Conservation (phyloP, 495 filamentous ascomycete genomes). For the Lichina pygmaea region DNA sequence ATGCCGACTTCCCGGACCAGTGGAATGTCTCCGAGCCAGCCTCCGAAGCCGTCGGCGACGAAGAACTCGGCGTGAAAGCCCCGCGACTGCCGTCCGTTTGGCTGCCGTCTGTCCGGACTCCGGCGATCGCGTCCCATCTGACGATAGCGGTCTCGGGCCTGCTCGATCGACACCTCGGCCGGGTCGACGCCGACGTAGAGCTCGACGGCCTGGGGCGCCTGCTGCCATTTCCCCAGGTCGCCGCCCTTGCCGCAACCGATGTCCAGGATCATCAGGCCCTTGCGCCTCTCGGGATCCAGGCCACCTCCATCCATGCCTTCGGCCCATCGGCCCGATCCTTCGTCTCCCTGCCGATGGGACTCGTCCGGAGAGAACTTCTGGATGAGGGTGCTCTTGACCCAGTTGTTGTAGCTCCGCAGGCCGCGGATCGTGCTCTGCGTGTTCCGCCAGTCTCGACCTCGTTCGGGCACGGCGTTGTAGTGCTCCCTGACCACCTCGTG, state of each 20-base stretch:
- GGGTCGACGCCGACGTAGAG: constrained; percentile 86
- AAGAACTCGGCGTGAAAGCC: constrained; percentile 64
- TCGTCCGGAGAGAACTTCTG: constrained; percentile 87
- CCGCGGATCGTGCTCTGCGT: constrained; percentile 87
- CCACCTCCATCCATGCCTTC: constrained; percentile 19
- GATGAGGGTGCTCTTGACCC: constrained; percentile 90
- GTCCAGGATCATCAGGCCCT: constrained; percentile 47
- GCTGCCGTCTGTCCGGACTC: constrained; percentile 12
- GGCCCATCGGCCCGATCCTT: constrained; percentile 17
- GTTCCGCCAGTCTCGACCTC: constrained; percentile 81
- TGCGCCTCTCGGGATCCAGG: background rate
- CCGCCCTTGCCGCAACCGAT: constrained; percentile 94
- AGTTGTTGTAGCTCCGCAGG: constrained; percentile 86
- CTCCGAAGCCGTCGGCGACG: constrained; percentile 70
- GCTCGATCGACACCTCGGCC: constrained; percentile 70
- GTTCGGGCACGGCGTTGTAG: constrained; percentile 86
- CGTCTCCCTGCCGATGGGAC: constrained; percentile 26
- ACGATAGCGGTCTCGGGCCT: constrained; percentile 61
- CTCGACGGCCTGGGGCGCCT: constrained; percentile 55
- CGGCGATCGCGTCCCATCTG: constrained; percentile 24
- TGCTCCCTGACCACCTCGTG: constrained; percentile 73
- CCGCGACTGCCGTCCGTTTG: constrained; percentile 15
- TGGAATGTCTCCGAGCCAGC: constrained; percentile 48
- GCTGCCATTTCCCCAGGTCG: constrained; percentile 85
- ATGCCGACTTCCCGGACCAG: constrained; percentile 68